Evolutionary conservation across 2,329 filamentous ascomycete genomes (phyloP), one percentile per base, ranked within the genome.

Genomic region (Sporothrix brunneoviolacea): DNA sequence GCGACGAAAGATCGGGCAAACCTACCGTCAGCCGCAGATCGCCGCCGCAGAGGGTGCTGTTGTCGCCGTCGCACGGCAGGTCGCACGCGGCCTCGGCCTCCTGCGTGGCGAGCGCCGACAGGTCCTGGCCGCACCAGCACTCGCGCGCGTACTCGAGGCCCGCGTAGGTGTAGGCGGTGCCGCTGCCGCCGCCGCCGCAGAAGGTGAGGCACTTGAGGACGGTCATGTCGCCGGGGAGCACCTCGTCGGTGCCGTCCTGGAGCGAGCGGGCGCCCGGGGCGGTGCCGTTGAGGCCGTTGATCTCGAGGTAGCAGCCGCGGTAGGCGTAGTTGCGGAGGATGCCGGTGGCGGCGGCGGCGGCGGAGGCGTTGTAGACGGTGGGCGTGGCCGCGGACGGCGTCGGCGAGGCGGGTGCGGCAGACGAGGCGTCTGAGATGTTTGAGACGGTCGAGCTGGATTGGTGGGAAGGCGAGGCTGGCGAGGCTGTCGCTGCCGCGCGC

Each of bases 241-340:
- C 68, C 51, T 69, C 61, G 55, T 68, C 67, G 41, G 59, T 52
- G 41, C 72, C 72, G 40, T 66, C 70, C 18, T 63, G 57, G 4
- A 82, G 66, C 15, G 78, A 75, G 58, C 68, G 70, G 43, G 53
- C 61, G 41, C 66, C 65, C 21, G 52, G 12, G 24, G 66, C 66
- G 4, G 74, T 68, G 53, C 64, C 62, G 13, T 63, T 54, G 13
- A 75, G 59, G 35, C 66, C 65, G n/a, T 68, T 72, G 2, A 77
- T 80, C 60, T 82, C 79, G 57, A 79, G 78, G 65, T 66, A 81
- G 66, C 79, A 83, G 50, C 79, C 79, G n/a, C 64, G 60, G 63
- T 81, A 81, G 15, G 49, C 55, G 64, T 79, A 81, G 39, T 58
- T 61, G 57, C 77, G 78, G 65, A 67, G 81, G 65, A 77, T 81